phyloP scores from a whole-genome alignment of 805 yeast genomes.

The Candida manassasensis region DNA sequence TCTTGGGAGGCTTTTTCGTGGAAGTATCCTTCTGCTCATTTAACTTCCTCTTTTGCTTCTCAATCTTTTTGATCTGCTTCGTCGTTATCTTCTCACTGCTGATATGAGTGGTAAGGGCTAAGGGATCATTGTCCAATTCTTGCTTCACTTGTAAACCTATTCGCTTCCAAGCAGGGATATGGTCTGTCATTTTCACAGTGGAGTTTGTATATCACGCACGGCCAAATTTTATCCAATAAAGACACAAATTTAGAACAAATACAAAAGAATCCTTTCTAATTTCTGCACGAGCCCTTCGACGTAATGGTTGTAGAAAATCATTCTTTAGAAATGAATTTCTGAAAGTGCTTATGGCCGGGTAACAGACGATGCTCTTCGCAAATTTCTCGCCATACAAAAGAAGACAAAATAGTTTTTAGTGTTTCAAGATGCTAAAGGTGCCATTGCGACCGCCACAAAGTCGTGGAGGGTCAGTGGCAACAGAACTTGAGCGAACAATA shows the following conservation, averaged over 20 bases:
- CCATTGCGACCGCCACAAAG: too few relatives aligned
- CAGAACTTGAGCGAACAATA: too few relatives aligned
- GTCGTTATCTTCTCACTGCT: slow-evolving; percentile 38
- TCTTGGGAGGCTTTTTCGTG: slow-evolving; percentile 59
- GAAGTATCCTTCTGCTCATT: slow-evolving; percentile 15
- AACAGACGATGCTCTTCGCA: not conserved
- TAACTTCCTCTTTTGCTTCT: slow-evolving; percentile 25
- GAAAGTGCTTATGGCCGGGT: slow-evolving; percentile 1
- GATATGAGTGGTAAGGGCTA: slow-evolving; percentile 41
- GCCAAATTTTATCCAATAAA: too few relatives aligned
- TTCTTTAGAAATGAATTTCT: too few relatives aligned
- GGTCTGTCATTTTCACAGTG: slow-evolving; percentile 1
- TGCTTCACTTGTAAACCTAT: slow-evolving; percentile 63
- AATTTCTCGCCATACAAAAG: slow-evolving; percentile 1
- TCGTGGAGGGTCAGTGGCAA: too few relatives aligned
- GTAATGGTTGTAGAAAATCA: too few relatives aligned
- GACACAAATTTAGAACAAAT: too few relatives aligned
- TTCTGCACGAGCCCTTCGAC: too few relatives aligned
- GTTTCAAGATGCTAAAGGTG: too few relatives aligned
- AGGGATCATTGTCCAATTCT: slow-evolving; percentile 41
- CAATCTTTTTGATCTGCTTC: slow-evolving; percentile 40
- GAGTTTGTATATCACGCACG: too few relatives aligned
- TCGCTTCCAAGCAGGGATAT: slow-evolving; percentile 75
- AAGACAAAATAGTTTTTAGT: too few relatives aligned
- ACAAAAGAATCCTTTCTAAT: too few relatives aligned